Percentiles rank a stretch among this genome's conserved stretches.
phyloP scores from a whole-genome alignment of 2,329 filamentous ascomycete species.

The Colletotrichum tropicicola region DNA sequence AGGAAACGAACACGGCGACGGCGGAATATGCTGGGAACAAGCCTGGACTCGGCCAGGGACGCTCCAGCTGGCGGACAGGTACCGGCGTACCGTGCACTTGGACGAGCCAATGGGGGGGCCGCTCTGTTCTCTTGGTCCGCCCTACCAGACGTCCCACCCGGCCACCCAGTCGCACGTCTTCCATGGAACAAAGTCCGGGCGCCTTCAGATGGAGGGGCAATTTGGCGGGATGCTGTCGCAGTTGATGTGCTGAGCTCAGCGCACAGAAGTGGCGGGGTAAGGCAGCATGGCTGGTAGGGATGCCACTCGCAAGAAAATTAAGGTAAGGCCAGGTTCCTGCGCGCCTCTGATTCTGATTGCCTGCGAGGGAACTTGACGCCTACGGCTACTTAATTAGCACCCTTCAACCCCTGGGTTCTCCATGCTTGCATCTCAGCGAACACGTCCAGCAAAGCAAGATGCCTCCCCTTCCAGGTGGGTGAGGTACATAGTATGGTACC shows the following conservation, averaged over 20 bases:
- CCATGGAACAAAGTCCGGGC: neutral
- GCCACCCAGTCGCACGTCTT: neutral
- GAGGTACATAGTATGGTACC: no score
- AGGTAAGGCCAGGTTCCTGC: no score
- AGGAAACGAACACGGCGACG: slow-evolving; percentile 17
- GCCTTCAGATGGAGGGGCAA: neutral
- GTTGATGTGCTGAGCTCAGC: neutral
- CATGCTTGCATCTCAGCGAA: no score
- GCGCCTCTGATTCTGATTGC: no score
- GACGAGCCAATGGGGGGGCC: neutral
- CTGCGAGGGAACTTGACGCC: no score
- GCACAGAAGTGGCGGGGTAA: neutral
- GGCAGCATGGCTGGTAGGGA: neutral
- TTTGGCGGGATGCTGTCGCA: neutral
- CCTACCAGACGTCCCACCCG: neutral
- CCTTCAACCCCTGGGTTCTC: no score
- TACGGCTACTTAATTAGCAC: no score
- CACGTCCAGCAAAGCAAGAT: no score
- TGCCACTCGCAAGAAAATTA: neutral
- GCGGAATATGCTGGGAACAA: slow-evolving; percentile 17
- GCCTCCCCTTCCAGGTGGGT: no score
- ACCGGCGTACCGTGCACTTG: neutral
- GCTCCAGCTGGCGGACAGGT: neutral
- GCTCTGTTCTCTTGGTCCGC: neutral
- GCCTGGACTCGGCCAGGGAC: slow-evolving; percentile 17